Evolutionary conservation across 1,284 basidiomycete genomes (phyloP).

Genomic region (Irpex sp.): DNA sequence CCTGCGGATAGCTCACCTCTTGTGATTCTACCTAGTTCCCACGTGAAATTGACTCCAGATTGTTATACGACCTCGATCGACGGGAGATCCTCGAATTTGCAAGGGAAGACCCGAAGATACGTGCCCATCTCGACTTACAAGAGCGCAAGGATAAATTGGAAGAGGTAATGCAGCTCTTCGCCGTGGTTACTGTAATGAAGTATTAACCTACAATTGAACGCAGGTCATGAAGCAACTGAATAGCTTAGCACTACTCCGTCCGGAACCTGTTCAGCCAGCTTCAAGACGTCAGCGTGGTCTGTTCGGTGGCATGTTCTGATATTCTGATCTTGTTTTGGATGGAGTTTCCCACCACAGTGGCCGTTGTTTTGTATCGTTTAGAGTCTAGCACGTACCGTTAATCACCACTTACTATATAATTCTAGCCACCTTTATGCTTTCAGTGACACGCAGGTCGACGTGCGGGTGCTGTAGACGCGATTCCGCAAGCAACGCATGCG

Average conservation of each 20-base stretch:
- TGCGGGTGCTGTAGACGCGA: not conserved
- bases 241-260: conserved; percentile 75
- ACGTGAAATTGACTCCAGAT: conserved; percentile 91
- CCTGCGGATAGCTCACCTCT: conserved; percentile 1
- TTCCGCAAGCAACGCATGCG: not conserved
- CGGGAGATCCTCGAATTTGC: conserved; percentile 87
- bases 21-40: conserved; percentile 63
- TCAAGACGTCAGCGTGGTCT: conserved; percentile 67
- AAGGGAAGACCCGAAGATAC: conserved; percentile 85
- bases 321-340: not conserved
- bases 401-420: conserved; percentile 1
- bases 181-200: not conserved
- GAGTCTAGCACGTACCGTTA: not conserved
- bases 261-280: conserved; percentile 60
- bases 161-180: conserved; percentile 47
- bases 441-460: not conserved
- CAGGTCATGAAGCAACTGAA: conserved; percentile 90
- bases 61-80: conserved; percentile 89
- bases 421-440: not conserved
- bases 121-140: conserved; percentile 90
- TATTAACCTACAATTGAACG: not conserved
- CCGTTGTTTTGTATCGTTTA: not conserved
- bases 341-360: not conserved
- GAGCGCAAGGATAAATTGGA: conserved; percentile 98
- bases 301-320: conserved; percentile 64